Conservation (phyloP, 306 rosid genomes). For the Quillaja saponaria region DNA sequence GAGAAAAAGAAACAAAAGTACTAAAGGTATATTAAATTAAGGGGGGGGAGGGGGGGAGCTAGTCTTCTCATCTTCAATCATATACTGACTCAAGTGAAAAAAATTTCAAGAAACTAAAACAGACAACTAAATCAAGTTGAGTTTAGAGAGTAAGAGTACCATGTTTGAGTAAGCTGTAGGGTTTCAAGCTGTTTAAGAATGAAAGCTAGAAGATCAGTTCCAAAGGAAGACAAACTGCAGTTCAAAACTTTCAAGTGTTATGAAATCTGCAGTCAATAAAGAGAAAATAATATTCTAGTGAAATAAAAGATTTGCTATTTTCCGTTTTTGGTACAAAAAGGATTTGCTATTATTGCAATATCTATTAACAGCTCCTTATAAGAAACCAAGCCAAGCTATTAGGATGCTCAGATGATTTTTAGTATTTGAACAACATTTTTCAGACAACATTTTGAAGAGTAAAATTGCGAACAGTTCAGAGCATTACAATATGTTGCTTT, state of each 20-base stretch:
- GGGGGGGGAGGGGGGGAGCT: no score
- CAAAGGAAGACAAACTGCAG: not conserved
- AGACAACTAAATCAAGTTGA: not conserved
- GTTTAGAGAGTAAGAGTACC: slow-evolving; percentile 27
- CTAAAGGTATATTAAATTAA: no score
- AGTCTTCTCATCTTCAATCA: no score
- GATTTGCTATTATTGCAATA: no score
- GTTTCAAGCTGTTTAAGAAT: slow-evolving; percentile 31
- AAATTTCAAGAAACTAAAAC: not conserved
- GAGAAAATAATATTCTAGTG: not conserved
- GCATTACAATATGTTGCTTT: no score
- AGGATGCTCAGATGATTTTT: not conserved
- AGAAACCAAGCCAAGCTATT: not conserved
- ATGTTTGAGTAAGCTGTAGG: slow-evolving; percentile 21
- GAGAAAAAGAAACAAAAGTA: no score
- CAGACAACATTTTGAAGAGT: not conserved
- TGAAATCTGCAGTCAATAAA: not conserved
- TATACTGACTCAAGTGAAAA: no score
- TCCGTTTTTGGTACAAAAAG: no score
- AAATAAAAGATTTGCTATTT: not conserved
- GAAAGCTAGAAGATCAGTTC: not conserved
- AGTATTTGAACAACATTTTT: not conserved
- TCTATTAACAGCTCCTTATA: not conserved
- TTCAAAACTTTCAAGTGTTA: not conserved
- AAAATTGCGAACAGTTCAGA: not conserved